Conservation (phyloP, 495 filamentous ascomycete species). For the Aspergillus ostianus region DNA sequence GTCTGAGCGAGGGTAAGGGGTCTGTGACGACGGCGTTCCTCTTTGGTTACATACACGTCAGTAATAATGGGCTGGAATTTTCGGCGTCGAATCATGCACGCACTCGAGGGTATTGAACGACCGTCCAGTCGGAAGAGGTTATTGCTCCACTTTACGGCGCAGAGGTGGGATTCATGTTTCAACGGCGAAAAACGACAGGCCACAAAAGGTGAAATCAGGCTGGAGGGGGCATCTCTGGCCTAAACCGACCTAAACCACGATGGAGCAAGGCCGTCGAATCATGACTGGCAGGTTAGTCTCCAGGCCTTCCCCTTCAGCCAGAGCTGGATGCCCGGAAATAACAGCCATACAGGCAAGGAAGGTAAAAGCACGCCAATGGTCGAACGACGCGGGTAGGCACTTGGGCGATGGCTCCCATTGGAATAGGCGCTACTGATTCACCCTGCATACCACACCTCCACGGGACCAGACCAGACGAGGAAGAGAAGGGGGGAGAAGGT, state of each 20-base stretch:
- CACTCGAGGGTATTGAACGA: not conserved
- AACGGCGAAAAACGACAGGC: not conserved
- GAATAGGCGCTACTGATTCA: conserved; percentile 1
- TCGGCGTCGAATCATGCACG: not conserved
- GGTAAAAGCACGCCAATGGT: conserved; percentile 7
- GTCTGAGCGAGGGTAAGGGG: not conserved
- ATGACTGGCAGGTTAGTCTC: not conserved
- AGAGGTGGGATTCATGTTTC: not conserved
- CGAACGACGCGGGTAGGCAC: not conserved
- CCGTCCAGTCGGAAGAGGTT: not conserved
- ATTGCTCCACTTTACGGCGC: not conserved
- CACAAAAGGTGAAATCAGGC: not conserved
- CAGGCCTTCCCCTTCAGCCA: not conserved
- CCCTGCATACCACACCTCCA: conserved; percentile 2
- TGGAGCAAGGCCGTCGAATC: not conserved
- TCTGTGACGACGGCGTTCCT: not conserved
- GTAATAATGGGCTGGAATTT: not conserved
- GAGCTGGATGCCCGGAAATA: not conserved
- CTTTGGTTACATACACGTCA: not conserved
- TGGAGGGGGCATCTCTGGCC: not conserved
- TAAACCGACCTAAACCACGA: not conserved
- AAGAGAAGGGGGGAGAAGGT: not conserved
- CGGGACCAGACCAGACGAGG: not conserved
- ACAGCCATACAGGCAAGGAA: not conserved
- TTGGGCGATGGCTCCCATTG: not conserved